These are phyloP conservation scores for Leucaena leucocephala DNA, from an alignment of 306 rosid genomes.

Conservation along the genomic window DNA sequence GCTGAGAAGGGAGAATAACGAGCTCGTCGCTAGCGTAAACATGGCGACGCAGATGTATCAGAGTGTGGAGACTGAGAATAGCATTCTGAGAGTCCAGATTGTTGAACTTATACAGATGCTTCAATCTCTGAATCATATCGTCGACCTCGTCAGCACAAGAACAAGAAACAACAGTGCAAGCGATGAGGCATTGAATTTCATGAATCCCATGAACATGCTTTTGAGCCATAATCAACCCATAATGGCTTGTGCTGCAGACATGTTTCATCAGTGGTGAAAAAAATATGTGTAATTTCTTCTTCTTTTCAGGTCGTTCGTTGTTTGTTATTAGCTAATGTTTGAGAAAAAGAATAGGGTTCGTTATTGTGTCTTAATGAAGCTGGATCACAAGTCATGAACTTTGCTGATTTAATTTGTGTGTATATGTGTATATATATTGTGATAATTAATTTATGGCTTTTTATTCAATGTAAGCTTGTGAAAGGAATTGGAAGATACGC, in stretches of 20 bases:
- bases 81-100: conserved; percentile 65
- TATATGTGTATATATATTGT: neutral
- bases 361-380: neutral
- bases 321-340: neutral
- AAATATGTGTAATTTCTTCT: neutral
- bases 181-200: conserved; percentile 38
- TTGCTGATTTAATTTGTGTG: neutral
- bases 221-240: conserved; percentile 66
- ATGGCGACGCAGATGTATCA: conserved; percentile 45
- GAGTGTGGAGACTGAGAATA: conserved; percentile 63
- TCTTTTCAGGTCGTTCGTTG: neutral
- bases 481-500: no score
- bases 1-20: conserved; percentile 55
- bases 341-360: no score
- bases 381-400: neutral
- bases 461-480: neutral
- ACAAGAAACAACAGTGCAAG: neutral
- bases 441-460: neutral
- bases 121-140: conserved; percentile 66
- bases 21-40: conserved; percentile 50
- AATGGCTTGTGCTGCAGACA: conserved; percentile 63
- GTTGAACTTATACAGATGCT: conserved; percentile 66
- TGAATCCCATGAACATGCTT: conserved; percentile 55
- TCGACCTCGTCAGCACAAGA: conserved; percentile 44
- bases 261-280: conserved; percentile 55